Conservation (phyloP, 2,329 filamentous ascomycete species). For the Blastomyces emzantsi region DNA sequence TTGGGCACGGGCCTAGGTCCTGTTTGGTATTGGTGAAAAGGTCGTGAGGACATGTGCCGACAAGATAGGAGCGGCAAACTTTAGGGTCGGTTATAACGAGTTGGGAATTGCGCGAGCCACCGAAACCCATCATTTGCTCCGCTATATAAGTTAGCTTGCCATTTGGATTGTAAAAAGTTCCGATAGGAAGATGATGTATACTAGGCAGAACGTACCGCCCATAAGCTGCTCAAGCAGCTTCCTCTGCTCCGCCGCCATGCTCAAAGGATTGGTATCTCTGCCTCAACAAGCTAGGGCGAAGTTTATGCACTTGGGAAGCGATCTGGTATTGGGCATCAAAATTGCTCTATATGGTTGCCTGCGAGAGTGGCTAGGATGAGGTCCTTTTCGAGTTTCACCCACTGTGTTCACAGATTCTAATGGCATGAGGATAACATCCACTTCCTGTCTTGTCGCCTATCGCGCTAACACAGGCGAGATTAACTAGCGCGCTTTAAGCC, state of each 20-base stretch:
- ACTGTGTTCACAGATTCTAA: background rate
- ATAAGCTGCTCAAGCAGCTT: slow-evolving; percentile 95
- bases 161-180: background rate
- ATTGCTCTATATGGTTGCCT: background rate
- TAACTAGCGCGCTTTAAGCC: background rate
- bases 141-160: slow-evolving; percentile 20
- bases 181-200: slow-evolving; percentile 4
- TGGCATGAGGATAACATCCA: background rate
- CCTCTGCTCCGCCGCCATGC: slow-evolving; percentile 93
- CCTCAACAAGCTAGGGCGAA: no score
- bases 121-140: slow-evolving; percentile 68
- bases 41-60: slow-evolving; percentile 91
- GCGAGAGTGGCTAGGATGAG: background rate
- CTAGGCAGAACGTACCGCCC: slow-evolving; percentile 38
- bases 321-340: background rate
- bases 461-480: background rate
- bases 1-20: slow-evolving; percentile 82
- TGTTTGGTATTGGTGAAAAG: slow-evolving; percentile 99
- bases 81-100: slow-evolving; percentile 85
- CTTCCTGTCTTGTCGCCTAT: background rate
- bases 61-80: slow-evolving; percentile 89
- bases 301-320: background rate
- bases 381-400: background rate
- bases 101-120: slow-evolving; percentile 65
- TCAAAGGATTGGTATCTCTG: background rate